Conservation (phyloP, 352 stramenopile species). For the Pythium myriotylum region DNA sequence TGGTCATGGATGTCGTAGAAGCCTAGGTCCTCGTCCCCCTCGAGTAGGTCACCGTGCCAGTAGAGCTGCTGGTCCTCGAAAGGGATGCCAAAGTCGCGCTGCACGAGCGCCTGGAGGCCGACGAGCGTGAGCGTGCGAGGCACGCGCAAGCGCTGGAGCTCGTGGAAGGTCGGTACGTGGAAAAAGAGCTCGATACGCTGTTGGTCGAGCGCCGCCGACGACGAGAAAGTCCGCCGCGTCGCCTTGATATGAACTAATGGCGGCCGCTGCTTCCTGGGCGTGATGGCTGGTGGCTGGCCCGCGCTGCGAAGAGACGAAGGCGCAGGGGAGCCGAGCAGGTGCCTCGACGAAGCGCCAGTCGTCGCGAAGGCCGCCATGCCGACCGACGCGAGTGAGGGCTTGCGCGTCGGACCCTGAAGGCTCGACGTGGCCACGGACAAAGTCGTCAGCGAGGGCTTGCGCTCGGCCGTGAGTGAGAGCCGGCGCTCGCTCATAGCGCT, state of each 20-base stretch:
- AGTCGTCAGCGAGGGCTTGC: slow-evolving; percentile 13
- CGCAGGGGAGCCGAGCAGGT: background rate
- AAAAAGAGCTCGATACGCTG: slow-evolving; percentile 58
- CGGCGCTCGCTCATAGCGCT: background rate
- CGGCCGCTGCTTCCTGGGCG: slow-evolving; percentile 18
- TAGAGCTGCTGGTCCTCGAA: slow-evolving; percentile 71
- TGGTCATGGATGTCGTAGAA: slow-evolving; percentile 59
- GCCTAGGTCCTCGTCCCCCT: slow-evolving; percentile 61
- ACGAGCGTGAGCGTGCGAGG: slow-evolving; percentile 54
- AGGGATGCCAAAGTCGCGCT: slow-evolving; percentile 55
- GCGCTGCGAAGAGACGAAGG: background rate
- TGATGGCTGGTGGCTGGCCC: background rate
- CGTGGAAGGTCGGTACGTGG: slow-evolving; percentile 35
- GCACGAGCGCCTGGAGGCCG: slow-evolving; percentile 51
- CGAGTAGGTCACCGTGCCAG: slow-evolving; percentile 54
- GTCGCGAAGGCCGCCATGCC: background rate
- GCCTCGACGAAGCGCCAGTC: background rate
- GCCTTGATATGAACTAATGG: slow-evolving; percentile 10
- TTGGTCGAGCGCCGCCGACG: slow-evolving; percentile 17
- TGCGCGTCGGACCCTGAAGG: background rate
- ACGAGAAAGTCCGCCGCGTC: slow-evolving; percentile 22
- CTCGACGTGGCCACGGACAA: background rate
- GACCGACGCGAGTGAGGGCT: slow-evolving; percentile 11
- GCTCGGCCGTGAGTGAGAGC: background rate
- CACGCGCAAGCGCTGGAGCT: slow-evolving; percentile 43